A percentile compares a stretch with the other conserved stretches of the same genome.
Evolutionary conservation across 75 land plant species (phyloP).

Genomic region (Cunninghamia lanceolata): DNA sequence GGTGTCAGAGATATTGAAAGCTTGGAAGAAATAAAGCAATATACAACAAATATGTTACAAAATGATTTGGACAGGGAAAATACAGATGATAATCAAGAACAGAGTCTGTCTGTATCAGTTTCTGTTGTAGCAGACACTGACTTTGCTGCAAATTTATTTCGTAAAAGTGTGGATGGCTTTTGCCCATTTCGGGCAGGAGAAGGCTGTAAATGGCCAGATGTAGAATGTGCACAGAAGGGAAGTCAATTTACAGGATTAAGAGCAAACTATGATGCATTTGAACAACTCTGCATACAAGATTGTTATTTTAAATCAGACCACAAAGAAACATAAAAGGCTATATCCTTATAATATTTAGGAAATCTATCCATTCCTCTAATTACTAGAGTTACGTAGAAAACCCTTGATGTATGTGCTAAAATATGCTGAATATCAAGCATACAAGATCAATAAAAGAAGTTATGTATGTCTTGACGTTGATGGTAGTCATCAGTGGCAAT

Average conservation of each 20-base stretch:
- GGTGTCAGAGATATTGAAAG: constrained; percentile 32
- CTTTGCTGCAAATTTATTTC: constrained; percentile 28
- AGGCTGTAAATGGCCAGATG: constrained; percentile 90
- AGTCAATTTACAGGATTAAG: constrained; percentile 86
- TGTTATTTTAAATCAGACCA: constrained; percentile 55
- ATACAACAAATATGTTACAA: constrained; percentile 17
- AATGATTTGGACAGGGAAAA: constrained; percentile 17
- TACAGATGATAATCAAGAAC: constrained; percentile 17
- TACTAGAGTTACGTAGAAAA: not conserved
- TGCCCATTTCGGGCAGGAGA: constrained; percentile 71
- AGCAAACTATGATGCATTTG: constrained; percentile 94
- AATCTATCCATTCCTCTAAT: not conserved
- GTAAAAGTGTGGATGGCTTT: constrained; percentile 50
- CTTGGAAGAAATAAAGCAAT: constrained; percentile 23
- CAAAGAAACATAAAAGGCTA: not conserved
- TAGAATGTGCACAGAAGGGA: constrained; percentile 70
- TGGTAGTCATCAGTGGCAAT: not conserved
- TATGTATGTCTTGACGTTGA: not conserved
- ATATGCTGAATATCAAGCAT: not conserved
- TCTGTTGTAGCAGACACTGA: constrained; percentile 46
- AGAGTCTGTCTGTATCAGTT: constrained; percentile 63
- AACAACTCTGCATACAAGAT: constrained; percentile 75
- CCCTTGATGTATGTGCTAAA: not conserved
- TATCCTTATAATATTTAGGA: not conserved
- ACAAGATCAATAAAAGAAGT: not conserved